phyloP scores from a whole-genome alignment of 164 flowering plant genomes.

The Annona squamosa region DNA sequence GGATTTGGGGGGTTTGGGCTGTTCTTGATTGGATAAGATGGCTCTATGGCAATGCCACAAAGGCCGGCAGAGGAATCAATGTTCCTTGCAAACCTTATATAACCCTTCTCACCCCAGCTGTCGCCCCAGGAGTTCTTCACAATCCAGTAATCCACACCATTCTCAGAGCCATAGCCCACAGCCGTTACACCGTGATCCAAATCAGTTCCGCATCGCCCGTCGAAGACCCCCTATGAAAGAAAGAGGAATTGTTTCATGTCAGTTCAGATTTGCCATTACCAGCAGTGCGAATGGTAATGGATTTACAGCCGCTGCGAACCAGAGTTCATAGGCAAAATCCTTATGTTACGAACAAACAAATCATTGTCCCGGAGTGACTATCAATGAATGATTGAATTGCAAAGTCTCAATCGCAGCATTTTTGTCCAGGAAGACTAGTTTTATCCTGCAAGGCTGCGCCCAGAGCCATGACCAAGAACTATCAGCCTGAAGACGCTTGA shows the following conservation, averaged over 20 bases:
- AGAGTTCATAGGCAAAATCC: no score
- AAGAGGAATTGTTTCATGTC: not conserved
- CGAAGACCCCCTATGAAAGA: conserved; percentile 61
- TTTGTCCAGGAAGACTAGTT: no score
- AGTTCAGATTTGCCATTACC: not conserved
- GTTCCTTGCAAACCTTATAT: conserved; percentile 69
- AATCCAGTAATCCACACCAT: conserved; percentile 80
- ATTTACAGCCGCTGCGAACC: not conserved
- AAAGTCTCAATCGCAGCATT: no score
- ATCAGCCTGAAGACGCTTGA: no score
- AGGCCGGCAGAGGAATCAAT: conserved; percentile 37
- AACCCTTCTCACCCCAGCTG: conserved; percentile 84
- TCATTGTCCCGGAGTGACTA: no score
- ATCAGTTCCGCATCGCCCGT: conserved; percentile 67
- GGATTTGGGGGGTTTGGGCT: conserved; percentile 90
- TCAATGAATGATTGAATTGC: no score
- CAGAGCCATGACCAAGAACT: no score
- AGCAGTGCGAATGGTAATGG: not conserved
- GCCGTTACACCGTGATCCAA: conserved; percentile 89
- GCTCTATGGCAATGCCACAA: conserved; percentile 80
- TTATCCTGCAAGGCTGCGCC: no score
- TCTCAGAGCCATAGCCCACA: conserved; percentile 85
- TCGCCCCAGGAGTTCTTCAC: conserved; percentile 91
- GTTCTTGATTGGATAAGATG: conserved; percentile 78
- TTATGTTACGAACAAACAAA: no score